Percentiles rank a stretch among this genome's conserved stretches.
Evolutionary conservation across 75 land plant genomes (phyloP).

Genomic region (Cryptomeria japonica): DNA sequence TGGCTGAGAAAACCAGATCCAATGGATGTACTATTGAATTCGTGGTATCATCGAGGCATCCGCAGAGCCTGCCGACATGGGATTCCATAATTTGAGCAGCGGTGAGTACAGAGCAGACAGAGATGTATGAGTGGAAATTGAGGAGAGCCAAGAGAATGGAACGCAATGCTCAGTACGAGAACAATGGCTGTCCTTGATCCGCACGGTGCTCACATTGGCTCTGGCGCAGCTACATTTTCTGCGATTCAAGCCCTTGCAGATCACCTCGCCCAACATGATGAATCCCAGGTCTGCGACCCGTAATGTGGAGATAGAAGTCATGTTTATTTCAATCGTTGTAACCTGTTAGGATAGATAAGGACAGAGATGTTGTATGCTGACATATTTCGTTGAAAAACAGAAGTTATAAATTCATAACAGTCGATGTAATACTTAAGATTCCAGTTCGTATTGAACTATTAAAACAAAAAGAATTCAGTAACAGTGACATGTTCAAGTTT

Average conservation of each 20-base stretch:
- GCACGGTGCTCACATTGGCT: constrained; percentile 85
- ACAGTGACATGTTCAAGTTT: too few species aligned
- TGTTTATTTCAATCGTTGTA: too few species aligned
- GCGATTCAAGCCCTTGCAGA: constrained; percentile 66
- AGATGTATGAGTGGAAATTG: constrained; percentile 86
- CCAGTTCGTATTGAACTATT: too few species aligned
- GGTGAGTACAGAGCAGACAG: constrained; percentile 92
- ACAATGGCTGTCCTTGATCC: constrained; percentile 95
- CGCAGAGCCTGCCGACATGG: constrained; percentile 88
- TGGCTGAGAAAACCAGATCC: constrained; percentile 32
- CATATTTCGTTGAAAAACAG: too few species aligned
- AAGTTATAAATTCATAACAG: too few species aligned
- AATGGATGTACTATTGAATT: constrained; percentile 45
- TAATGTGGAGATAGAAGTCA: too few species aligned
- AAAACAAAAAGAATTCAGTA: too few species aligned
- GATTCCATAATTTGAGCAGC: constrained; percentile 94
- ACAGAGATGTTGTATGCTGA: too few species aligned
- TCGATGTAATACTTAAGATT: too few species aligned
- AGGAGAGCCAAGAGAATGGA: constrained; percentile 66
- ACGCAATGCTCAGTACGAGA: constrained; percentile 67
- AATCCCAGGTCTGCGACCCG: not conserved
- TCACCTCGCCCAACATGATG: constrained; percentile 13
- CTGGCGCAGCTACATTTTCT: constrained; percentile 91
- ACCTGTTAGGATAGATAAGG: too few species aligned
- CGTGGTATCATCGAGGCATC: constrained; percentile 81